A percentile compares a stretch with the other conserved stretches of the same genome.
Conservation (phyloP, 768 basidiomycete genomes). For the Boletales sp. region DNA sequence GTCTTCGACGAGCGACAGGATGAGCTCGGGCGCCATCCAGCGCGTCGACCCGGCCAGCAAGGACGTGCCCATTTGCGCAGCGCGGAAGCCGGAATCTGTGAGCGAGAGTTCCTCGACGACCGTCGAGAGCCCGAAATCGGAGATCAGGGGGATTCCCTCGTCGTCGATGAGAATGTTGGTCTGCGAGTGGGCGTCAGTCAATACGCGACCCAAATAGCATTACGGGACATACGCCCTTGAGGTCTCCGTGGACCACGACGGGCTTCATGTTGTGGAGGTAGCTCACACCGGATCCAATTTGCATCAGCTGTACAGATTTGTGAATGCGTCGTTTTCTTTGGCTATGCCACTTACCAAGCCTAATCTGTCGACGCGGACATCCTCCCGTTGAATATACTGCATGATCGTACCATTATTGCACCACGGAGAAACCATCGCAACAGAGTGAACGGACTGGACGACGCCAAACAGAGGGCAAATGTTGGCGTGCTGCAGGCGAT, state of each 20-base stretch:
- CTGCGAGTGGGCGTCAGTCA: constrained; percentile 25
- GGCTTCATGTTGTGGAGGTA: constrained; percentile 57
- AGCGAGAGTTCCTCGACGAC: constrained; percentile 51
- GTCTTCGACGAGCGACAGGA: constrained; percentile 49
- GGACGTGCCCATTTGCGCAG: constrained; percentile 28
- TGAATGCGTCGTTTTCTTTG: background rate
- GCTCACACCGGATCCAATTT: constrained; percentile 54
- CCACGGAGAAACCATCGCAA: constrained; percentile 67
- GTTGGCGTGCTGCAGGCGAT: constrained; percentile 52
- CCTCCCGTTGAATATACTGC: constrained; percentile 42
- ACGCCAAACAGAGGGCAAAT: constrained; percentile 55
- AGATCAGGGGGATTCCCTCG: constrained; percentile 50
- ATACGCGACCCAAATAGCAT: background rate
- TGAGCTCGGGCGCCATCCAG: constrained; percentile 53
- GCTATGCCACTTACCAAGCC: constrained; percentile 38
- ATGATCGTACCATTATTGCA: constrained; percentile 56
- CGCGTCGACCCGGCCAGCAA: constrained; percentile 33
- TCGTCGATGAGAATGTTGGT: constrained; percentile 56
- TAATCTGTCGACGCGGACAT: constrained; percentile 41
- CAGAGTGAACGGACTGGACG: constrained; percentile 44
- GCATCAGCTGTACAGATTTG: constrained; percentile 36
- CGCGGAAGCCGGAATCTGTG: constrained; percentile 19
- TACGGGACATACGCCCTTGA: constrained; percentile 50
- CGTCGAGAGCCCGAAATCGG: constrained; percentile 60
- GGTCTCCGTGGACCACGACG: constrained; percentile 55